phyloP scores from a whole-genome alignment of 495 filamentous ascomycete species.

The Aspergillus sclerotiicarbonarius region DNA sequence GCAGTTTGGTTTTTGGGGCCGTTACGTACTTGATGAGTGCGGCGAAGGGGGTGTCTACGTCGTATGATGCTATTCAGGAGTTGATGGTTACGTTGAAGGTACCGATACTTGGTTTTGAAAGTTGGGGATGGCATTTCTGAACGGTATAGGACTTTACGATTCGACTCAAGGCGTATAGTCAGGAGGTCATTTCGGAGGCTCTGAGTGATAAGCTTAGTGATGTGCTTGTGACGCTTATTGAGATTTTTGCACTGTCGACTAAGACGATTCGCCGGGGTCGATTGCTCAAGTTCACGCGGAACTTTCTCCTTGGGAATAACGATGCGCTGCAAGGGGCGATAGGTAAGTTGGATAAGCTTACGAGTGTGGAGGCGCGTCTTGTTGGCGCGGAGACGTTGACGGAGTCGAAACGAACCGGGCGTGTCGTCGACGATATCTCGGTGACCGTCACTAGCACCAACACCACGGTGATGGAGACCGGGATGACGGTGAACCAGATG shows the following conservation, averaged over 20 bases:
- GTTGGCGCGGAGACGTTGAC: conserved; percentile 33
- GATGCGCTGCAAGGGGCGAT: conserved; percentile 25
- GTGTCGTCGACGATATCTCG: conserved; percentile 14
- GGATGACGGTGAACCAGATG: conserved; percentile 15
- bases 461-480: conserved; percentile 8
- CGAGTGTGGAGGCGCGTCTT: conserved; percentile 22
- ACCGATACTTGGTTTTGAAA: too few species aligned
- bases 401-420: conserved; percentile 17
- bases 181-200: conserved; percentile 19
- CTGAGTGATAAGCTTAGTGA: conserved; percentile 27
- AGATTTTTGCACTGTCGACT: conserved; percentile 33
- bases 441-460: conserved; percentile 7
- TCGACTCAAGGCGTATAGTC: conserved; percentile 27
- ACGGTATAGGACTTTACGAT: conserved; percentile 29
- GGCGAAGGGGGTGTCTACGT: conserved; percentile 29
- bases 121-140: too few species aligned
- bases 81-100: conserved; percentile 26
- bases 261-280: conserved; percentile 28
- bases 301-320: conserved; percentile 27
- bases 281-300: conserved; percentile 22
- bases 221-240: conserved; percentile 30
- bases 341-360: conserved; percentile 24
- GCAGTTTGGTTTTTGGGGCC: conserved; percentile 28
- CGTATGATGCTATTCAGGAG: conserved; percentile 30
- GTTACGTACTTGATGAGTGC: conserved; percentile 30